Evolutionary conservation across 306 rosid species (phyloP).

Genomic region (Lathyrus sativus): DNA sequence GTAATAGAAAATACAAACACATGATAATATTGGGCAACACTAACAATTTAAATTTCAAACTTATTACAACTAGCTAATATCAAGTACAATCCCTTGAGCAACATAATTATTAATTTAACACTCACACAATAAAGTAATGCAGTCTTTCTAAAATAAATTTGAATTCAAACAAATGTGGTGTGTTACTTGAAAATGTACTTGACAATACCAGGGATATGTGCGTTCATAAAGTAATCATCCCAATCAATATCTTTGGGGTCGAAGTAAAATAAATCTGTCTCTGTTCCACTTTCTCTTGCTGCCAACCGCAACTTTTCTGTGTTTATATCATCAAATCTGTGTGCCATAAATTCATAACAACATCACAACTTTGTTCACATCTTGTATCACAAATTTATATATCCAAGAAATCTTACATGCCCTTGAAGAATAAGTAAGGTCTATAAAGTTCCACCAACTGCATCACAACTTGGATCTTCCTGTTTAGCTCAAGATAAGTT

Average conservation of each 20-base stretch:
- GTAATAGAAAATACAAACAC: no score
- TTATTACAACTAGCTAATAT: slow-evolving; percentile 18
- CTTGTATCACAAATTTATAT: neutral
- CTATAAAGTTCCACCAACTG: slow-evolving; percentile 73
- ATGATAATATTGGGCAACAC: neutral
- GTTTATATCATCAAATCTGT: slow-evolving; percentile 85
- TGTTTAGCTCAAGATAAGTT: slow-evolving; percentile 45
- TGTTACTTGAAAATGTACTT: slow-evolving; percentile 74
- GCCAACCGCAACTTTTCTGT: slow-evolving; percentile 65
- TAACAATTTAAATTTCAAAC: neutral
- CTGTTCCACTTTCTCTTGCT: slow-evolving; percentile 45
- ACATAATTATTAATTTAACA: no score
- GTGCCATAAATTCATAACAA: neutral
- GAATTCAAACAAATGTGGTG: neutral
- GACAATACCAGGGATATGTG: slow-evolving; percentile 66
- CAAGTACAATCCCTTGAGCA: slow-evolving; percentile 15
- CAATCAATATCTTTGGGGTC: slow-evolving; percentile 73
- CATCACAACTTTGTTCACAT: no score
- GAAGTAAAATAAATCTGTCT: slow-evolving; percentile 65
- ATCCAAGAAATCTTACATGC: slow-evolving; percentile 53
- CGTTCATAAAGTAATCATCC: slow-evolving; percentile 70
- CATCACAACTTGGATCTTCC: slow-evolving; percentile 66
- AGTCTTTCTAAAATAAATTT: neutral
- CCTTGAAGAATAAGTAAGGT: slow-evolving; percentile 81
- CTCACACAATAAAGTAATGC: no score